phyloP scores from a whole-genome alignment of 2,329 filamentous ascomycete genomes.

The Sporothrix brasiliensis region DNA sequence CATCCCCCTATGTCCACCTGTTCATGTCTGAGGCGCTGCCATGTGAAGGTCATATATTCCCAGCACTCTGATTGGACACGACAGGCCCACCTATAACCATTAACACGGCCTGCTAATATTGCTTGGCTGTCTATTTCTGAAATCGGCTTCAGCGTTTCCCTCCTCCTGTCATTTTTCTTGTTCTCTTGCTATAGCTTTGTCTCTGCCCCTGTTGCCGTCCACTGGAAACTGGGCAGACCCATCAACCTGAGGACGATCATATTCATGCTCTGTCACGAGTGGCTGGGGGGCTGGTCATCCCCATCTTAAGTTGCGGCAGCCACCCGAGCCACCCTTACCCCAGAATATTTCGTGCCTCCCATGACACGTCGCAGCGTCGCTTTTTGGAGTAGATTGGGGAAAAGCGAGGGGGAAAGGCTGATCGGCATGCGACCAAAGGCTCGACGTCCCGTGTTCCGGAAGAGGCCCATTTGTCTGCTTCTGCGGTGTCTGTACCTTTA shows the following conservation, averaged over 20 bases:
- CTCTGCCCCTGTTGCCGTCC: background rate
- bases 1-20: constrained; percentile 26
- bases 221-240: constrained; percentile 6
- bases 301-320: background rate
- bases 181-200: background rate
- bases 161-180: constrained; percentile 17
- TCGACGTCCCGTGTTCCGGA: constrained; percentile 25
- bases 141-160: constrained; percentile 26
- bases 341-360: background rate
- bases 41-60: constrained; percentile 9
- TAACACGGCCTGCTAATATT: constrained; percentile 22
- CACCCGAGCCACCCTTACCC: background rate
- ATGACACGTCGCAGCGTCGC: background rate
- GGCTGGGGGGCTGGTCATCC: background rate
- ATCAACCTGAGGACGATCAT: constrained; percentile 23
- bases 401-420: background rate
- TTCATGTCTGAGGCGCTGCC: constrained; percentile 30
- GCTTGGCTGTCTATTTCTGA: constrained; percentile 18
- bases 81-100: background rate
- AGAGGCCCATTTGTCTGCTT: background rate
- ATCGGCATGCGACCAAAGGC: background rate
- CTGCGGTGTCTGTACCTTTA: constrained; percentile 6
- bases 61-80: background rate
- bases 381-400: constrained; percentile 9
- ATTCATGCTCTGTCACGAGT: constrained; percentile 20